Evolutionary conservation across 2,329 filamentous ascomycete genomes (phyloP), one percentile per base, ranked within the genome.

Genomic region (Neurospora crassa): DNA sequence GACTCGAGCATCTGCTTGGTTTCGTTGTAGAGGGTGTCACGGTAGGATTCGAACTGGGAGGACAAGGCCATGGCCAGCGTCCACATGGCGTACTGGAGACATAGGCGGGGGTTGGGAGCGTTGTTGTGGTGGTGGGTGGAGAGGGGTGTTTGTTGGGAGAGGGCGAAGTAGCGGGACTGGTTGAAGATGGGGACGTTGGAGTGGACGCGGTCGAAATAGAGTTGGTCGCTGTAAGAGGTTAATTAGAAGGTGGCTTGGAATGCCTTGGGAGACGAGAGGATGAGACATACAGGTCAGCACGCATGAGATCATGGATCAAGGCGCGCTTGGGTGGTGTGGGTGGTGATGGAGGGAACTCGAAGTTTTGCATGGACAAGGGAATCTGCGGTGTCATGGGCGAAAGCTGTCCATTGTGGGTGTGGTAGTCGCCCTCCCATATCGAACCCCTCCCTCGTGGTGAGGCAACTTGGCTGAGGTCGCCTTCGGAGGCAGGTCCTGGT

Each of bases 51-150:
- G 29, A 78, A 79, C 68, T 79, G 78, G 11, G 77, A 77, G 8
- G 78, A 79, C 14, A 77, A 68, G 2, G 77, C 76, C 67, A 77
- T 75, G 10, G 78, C 77, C 40, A 78, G 43, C 0, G 77, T 77
- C 76, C 78, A 78, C 78, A 79, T 79, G 67, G 78, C 77, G 63
- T 78, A 76, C 68, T 78, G 78, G 2, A 79, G 73, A 68, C 77
- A 78, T 4, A 71, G 67, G 37, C 71, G 67, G 42, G 73, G 69
- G n/a, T 72, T 74, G 40, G 72, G 71, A 12, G 72, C 76, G 24
- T 72, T 68, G 45, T 29, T 7, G 20, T 12, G 20, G 24, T 59
- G 47, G 47, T 59, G 24, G 24, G 20, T 5, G 0, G 69, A 10
- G 6, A n/a, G 68, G 20, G 40, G 24, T 12, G 16, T 24, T 8